These are phyloP conservation scores for Trichophyton benhamiae DNA, from an alignment of 2,329 filamentous ascomycete species.

Conservation along the genomic window DNA sequence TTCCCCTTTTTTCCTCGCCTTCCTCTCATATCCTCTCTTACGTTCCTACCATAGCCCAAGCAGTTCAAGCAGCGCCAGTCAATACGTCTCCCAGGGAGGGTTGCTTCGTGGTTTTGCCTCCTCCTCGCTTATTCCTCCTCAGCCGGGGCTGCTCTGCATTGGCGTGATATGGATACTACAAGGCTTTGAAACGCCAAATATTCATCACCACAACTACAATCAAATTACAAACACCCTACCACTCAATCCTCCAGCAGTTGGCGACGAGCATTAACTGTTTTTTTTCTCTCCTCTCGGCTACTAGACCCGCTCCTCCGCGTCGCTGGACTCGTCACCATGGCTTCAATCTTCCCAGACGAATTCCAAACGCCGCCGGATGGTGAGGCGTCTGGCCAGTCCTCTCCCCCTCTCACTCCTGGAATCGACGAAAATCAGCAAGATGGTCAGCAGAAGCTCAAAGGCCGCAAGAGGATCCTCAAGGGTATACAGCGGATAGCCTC, in stretches of 20 bases:
- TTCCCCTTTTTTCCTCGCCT: too few species aligned
- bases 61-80: too few species aligned
- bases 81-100: not conserved
- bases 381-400: conserved; percentile 14
- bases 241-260: not conserved
- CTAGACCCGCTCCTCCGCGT: not conserved
- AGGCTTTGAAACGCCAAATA: not conserved
- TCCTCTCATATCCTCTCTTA: not conserved
- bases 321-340: conserved; percentile 15
- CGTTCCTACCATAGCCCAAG: too few species aligned
- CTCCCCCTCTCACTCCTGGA: not conserved
- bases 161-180: not conserved
- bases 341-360: conserved; percentile 20
- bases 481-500: conserved; percentile 73
- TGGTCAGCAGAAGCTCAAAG: conserved; percentile 48
- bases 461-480: conserved; percentile 57
- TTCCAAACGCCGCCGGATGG: conserved; percentile 22
- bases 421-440: not conserved
- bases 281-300: not conserved
- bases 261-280: not conserved
- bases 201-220: too few species aligned
- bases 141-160: not conserved
- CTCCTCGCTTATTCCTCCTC: not conserved
- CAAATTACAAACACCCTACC: not conserved
- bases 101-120: not conserved